phyloP scores from a whole-genome alignment of 2,329 filamentous ascomycete genomes.

The Clarireedia sp. region DNA sequence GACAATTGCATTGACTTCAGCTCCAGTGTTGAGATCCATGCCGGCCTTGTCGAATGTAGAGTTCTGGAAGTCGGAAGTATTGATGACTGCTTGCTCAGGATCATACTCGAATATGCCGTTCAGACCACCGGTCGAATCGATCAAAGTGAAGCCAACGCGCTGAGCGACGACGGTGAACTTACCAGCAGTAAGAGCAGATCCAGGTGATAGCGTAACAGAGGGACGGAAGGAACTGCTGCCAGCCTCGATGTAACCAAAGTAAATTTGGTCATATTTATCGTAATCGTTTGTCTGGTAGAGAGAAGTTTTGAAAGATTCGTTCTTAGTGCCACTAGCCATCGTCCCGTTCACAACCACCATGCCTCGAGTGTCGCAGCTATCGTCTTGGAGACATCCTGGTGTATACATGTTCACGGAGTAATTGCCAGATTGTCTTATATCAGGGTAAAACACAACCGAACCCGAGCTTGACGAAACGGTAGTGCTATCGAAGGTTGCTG shows the following conservation, averaged over 20 bases:
- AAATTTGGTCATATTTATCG: conserved; percentile 94
- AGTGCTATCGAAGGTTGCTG: conserved; percentile 50
- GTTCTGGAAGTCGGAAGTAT: conserved; percentile 54
- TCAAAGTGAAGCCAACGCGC: conserved; percentile 68
- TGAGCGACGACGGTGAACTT: conserved; percentile 81
- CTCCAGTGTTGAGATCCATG: conserved; percentile 56
- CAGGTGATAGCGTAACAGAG: conserved; percentile 67
- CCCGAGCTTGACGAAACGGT: conserved; percentile 42
- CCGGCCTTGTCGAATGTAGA: conserved; percentile 75
- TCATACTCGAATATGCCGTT: conserved; percentile 90
- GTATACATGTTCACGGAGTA: conserved; percentile 90
- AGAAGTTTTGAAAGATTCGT: conserved; percentile 45
- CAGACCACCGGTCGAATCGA: conserved; percentile 68
- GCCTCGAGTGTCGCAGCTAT: conserved; percentile 67
- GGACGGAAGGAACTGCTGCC: conserved; percentile 67
- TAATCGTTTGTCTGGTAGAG: conserved; percentile 90
- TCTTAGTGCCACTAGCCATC: conserved; percentile 46
- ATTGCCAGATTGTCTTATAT: conserved; percentile 81
- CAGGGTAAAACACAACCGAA: conserved; percentile 70
- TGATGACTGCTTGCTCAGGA: conserved; percentile 50
- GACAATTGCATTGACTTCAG: conserved; percentile 62
- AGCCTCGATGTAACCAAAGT: conserved; percentile 75
- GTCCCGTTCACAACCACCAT: conserved; percentile 72
- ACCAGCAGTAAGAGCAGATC: conserved; percentile 45
- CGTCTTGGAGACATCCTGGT: conserved; percentile 77